Conservation (phyloP, 1,139 yeast species). For the Kodamaea arcana region DNA sequence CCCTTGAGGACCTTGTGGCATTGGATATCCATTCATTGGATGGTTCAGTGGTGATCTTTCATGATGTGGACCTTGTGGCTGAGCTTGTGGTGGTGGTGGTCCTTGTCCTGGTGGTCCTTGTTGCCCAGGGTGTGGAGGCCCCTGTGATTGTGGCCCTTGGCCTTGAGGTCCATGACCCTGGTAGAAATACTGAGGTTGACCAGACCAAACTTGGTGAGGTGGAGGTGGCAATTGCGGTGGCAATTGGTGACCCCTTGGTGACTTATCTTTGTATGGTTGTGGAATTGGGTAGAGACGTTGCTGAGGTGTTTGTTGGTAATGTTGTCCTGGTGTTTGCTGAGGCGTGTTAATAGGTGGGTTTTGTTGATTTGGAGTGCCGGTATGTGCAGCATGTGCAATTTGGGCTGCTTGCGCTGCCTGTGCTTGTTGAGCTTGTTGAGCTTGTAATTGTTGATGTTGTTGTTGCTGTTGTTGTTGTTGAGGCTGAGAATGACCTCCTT, state of each 20-base stretch:
- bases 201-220: conserved; percentile 23
- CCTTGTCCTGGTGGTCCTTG: conserved; percentile 1
- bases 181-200: conserved; percentile 22
- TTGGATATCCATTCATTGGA: conserved; percentile 21
- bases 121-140: conserved; percentile 8
- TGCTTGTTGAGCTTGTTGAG: background rate
- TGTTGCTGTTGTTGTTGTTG: background rate
- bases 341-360: conserved; percentile 7
- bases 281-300: conserved; percentile 17
- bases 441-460: background rate
- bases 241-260: conserved; percentile 12
- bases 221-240: conserved; percentile 15
- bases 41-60: conserved; percentile 22
- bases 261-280: conserved; percentile 13
- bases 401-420: background rate
- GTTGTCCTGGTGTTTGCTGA: conserved; percentile 12
- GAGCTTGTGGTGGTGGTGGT: conserved; percentile 12
- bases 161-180: conserved; percentile 13
- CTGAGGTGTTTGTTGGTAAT: conserved; percentile 12
- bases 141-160: conserved; percentile 14
- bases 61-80: conserved; percentile 7
- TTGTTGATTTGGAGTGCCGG: conserved; percentile 11
- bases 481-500: conserved; percentile 14
- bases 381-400: conserved; percentile 1
- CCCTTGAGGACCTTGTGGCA: conserved; percentile 31